Percentiles rank a stretch among this genome's conserved stretches.
Conservation (phyloP, 768 basidiomycete species). For the Phaeotremella fagi region DNA sequence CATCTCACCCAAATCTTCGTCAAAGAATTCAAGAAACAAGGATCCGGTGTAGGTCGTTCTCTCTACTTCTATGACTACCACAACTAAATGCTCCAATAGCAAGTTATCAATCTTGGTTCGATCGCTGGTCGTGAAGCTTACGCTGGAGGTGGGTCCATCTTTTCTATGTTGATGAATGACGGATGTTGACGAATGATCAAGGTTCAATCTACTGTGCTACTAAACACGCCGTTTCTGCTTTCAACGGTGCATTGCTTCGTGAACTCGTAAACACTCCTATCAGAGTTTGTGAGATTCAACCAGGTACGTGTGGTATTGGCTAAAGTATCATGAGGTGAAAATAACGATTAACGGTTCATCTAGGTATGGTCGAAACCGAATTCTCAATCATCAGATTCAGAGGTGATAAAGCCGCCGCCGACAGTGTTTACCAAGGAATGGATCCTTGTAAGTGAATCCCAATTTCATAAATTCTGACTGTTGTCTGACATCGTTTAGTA, state of each 20-base stretch:
- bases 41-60: slow-evolving; percentile 45
- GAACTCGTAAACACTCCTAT: slow-evolving; percentile 91
- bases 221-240: slow-evolving; percentile 64
- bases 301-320: no score
- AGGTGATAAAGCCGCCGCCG: slow-evolving; percentile 74
- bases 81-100: slow-evolving; percentile 50
- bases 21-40: slow-evolving; percentile 39
- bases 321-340: no score
- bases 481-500: background rate
- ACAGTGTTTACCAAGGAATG: slow-evolving; percentile 84
- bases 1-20: slow-evolving; percentile 47
- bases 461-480: no score
- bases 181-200: no score
- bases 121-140: slow-evolving; percentile 86
- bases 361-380: slow-evolving; percentile 70
- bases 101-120: slow-evolving; percentile 92
- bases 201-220: slow-evolving; percentile 88
- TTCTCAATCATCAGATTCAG: slow-evolving; percentile 88
- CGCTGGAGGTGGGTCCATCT: slow-evolving; percentile 56
- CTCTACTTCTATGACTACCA: no score
- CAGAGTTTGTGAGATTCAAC: slow-evolving; percentile 89
- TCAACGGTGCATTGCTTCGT: slow-evolving; percentile 71
- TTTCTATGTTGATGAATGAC: background rate
- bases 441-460: slow-evolving; percentile 72
- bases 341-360: no score